Base-by-base conservation (phyloP, 164 flowering plant genomes). In the Annona cherimola region DNA sequence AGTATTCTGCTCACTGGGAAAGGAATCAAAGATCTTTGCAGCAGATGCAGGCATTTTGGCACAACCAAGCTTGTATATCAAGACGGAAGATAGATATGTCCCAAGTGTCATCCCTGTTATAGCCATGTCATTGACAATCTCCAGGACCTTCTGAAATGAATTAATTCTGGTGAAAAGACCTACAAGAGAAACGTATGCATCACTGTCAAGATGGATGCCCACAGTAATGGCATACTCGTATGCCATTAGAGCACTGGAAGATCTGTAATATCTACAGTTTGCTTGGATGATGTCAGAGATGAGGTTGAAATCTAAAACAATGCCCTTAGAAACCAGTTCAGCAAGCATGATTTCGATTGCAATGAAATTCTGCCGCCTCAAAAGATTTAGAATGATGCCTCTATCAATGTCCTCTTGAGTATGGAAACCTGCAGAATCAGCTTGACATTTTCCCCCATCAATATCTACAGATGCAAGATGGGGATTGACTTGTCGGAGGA, bases 401-500 rank as follows among this genome's bases (percentile, higher is more conserved):
- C 75, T 78, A 18, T 91, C 94, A 16, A 79, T 44, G 12, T n/a
- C 42, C 45, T 16, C 66, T 12, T 78, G 41, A 61, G 4, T 50
- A 73, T 79, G 3, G 54, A 42, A 20, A 11, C 39, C 14, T 26
- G 67, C 20, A 11, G 43, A 43, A 39, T 44, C 63, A 14, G 9
- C 42, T 42, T 70, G 76, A 69, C 59, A 71, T 4, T 42, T 59
- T 61, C 67, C 77, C 35, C 76, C 65, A 40, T 72, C 54, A 61
- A 50, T 16, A 44, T 61, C 68, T 70, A 82, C 82, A 73, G 19
- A 40, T 14, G 78, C 76, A 12, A 89, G 63, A 79, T 95, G 98
- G 62, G 86, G 93, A 84, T 91, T 84, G 65, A 81, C 91, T 84
- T 90, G 81, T 81, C 80, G 81, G 41, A 92, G 90, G 40, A 93